These are phyloP conservation scores for Cyberlindnera veronae DNA, from an alignment of 805 yeast genomes.

Conservation along the genomic window DNA sequence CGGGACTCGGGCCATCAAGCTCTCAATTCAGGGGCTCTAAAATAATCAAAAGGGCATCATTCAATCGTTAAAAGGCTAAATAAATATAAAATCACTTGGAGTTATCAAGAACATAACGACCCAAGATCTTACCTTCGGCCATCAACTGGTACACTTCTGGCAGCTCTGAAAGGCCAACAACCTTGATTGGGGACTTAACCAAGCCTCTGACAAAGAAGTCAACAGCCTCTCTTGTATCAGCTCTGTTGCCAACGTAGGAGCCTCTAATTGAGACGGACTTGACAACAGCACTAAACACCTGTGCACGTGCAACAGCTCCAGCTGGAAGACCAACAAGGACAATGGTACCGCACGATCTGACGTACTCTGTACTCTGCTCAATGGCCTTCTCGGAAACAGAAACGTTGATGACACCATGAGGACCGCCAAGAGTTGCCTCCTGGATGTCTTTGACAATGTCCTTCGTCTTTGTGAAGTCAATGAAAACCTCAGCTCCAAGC, in stretches of 20 bases:
- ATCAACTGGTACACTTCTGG: conserved; percentile 50
- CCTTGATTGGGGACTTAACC: conserved; percentile 57
- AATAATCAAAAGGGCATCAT: too few species aligned
- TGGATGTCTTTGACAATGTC: conserved; percentile 45
- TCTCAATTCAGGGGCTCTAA: too few species aligned
- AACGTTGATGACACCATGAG: conserved; percentile 60
- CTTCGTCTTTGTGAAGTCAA: conserved; percentile 52
- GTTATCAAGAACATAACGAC: conserved; percentile 83
- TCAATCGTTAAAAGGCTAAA: too few species aligned
- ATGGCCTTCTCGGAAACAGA: conserved; percentile 55
- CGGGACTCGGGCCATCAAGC: too few species aligned
- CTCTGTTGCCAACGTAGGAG: conserved; percentile 29
- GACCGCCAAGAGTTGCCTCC: conserved; percentile 56
- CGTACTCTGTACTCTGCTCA: conserved; percentile 47
- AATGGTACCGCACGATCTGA: conserved; percentile 57
- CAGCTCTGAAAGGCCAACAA: conserved; percentile 52
- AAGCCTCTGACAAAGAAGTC: conserved; percentile 66
- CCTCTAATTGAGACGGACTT: conserved; percentile 44
- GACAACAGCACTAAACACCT: conserved; percentile 48
- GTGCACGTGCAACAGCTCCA: conserved; percentile 42
- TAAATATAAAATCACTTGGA: conserved; percentile 44
- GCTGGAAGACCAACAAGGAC: conserved; percentile 61
- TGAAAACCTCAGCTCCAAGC: conserved; percentile 61
- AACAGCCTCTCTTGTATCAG: conserved; percentile 56
- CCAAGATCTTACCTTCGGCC: conserved; percentile 55